Percentiles rank a stretch among this genome's conserved stretches.
Evolutionary conservation across 768 basidiomycete genomes (phyloP).

Genomic region (Imleria badia): DNA sequence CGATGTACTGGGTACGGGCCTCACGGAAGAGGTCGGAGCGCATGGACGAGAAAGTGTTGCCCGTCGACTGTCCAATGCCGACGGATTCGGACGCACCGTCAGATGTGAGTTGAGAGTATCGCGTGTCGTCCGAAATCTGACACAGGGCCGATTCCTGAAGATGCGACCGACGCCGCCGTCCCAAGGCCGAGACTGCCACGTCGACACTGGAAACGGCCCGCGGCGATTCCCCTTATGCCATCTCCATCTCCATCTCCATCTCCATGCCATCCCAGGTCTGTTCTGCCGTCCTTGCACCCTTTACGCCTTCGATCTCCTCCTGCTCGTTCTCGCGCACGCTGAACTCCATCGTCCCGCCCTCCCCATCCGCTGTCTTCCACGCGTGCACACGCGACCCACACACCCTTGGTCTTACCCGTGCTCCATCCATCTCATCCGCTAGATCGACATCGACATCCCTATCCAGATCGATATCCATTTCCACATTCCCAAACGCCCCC

Average conservation of each 20-base stretch:
- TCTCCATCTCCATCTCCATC: constrained; percentile 50
- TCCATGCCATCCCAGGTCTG: constrained; percentile 45
- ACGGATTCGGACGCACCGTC: neutral
- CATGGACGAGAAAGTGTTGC: neutral
- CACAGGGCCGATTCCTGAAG: too few species aligned
- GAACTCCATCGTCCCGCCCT: neutral
- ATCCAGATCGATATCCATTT: neutral
- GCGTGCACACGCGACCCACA: neutral
- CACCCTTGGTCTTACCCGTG: neutral
- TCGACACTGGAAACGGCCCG: neutral
- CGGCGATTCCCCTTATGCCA: constrained; percentile 14
- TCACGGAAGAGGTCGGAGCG: neutral
- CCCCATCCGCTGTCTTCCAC: constrained; percentile 6
- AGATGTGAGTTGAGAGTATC: too few species aligned
- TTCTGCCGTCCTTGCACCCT: constrained; percentile 4
- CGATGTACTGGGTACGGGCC: neutral
- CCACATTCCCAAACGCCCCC: neutral
- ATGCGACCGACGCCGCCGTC: neutral
- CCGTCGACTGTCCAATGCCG: neutral
- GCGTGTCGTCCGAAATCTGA: neutral
- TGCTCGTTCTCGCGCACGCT: constrained; percentile 6
- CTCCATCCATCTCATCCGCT: neutral
- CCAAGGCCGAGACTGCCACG: neutral
- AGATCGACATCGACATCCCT: neutral
- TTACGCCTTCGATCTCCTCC: neutral